Base-by-base conservation (phyloP, 768 basidiomycete species). In the Kwoniella heveanensis region DNA sequence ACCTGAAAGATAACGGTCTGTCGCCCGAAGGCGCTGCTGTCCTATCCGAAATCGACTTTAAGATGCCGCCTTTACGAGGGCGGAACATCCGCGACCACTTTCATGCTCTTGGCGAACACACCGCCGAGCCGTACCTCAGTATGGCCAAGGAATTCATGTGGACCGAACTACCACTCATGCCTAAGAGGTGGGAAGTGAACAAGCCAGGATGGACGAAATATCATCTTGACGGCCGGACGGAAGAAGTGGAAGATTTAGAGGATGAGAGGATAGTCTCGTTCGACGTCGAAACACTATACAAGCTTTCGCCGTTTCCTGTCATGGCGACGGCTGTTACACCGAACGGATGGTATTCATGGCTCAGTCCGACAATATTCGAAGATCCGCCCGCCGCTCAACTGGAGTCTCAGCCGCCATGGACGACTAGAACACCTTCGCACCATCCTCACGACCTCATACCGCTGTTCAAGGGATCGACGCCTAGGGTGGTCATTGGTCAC, bases 311-410 rank as follows among this genome's bases (percentile, higher is more conserved):
- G 0, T 92, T 86, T 74, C 85, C 95, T 13, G 82, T 97, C 75
- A 88, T 98, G 83, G 94, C 96, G 0, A 88, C 88, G 64, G 94
- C 94, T 2, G 90, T 86, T 1, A 88, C 92, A 4, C 83, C 85
- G 24, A 87, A 86, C 53, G 88, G 87, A 0, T 98, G 96, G 95
- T 99, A 98, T 75, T 86, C 86, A 2, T 99, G 96, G 94, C 86
- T 96, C 65, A 93, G 91, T 0, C 96, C 96, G 0, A 71, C 72
- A 0, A 54, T 80, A 2, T 80, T 80, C 57, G 63, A 71, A 30
- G 46, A 60, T 6, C 68, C 68, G 1, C 69, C 70, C 4, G 30
- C 15, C 3, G 30, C 12, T 10, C 21, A 50, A 1, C 56, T 27
- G 26, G 46, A 21, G 4, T 27, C 39, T 24, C 65, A 44, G 7